Evolutionary conservation across 2,329 filamentous ascomycete species (phyloP).

Genomic region (Neonectria hederae): DNA sequence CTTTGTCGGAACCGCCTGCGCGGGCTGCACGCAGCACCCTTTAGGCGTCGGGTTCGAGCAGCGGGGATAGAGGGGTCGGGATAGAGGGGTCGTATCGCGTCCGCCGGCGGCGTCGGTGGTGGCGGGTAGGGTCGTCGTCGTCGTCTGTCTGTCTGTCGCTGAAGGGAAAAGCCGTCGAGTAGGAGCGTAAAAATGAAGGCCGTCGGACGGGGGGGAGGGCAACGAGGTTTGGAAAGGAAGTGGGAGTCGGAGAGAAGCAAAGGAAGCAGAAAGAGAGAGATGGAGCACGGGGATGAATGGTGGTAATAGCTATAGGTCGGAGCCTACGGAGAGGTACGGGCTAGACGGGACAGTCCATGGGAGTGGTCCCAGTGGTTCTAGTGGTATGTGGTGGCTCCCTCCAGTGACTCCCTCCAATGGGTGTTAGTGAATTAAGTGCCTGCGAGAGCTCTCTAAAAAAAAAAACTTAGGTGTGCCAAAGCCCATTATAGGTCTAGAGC

Average conservation of each 20-base stretch:
- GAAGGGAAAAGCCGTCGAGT: neutral
- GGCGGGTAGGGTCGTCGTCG: conserved; percentile 3
- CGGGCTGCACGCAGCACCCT: conserved; percentile 2
- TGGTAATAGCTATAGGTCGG: conserved; percentile 10
- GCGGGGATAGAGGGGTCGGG: conserved; percentile 14
- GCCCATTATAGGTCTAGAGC: conserved; percentile 13
- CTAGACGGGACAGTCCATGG: neutral
- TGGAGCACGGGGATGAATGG: neutral
- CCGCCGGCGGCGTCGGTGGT: conserved; percentile 4
- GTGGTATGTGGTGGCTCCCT: neutral
- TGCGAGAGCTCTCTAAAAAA: neutral
- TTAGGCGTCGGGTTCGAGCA: conserved; percentile 2
- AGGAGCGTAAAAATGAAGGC: neutral
- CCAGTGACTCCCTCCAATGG: conserved; percentile 9
- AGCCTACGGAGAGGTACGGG: too few species aligned
- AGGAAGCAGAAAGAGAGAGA: neutral
- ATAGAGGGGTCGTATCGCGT: conserved; percentile 22
- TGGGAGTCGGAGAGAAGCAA: neutral
- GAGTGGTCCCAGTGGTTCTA: conserved; percentile 1
- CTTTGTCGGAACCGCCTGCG: conserved; percentile 9
- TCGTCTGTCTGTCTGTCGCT: neutral
- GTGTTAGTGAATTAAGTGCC: conserved; percentile 2
- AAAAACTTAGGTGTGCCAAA: too few species aligned
- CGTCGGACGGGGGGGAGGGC: neutral
- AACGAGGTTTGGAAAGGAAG: neutral